Evolutionary conservation across 1,139 yeast species (phyloP).

Genomic region (Magnusiomyces starmeri): DNA sequence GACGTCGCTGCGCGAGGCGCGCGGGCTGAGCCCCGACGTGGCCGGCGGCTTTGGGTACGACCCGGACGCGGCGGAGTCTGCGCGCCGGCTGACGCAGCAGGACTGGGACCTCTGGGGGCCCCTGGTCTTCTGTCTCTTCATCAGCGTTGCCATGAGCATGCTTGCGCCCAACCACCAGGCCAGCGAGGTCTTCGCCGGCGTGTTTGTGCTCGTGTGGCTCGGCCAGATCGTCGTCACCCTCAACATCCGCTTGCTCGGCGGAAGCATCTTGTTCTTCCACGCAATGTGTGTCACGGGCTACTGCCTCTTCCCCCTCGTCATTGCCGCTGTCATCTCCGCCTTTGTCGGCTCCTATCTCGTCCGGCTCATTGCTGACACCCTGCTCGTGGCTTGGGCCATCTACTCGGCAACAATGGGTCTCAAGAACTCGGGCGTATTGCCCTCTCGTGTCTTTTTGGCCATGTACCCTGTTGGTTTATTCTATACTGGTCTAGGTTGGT

Average conservation of each 20-base stretch:
- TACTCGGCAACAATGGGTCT: slow-evolving; percentile 61
- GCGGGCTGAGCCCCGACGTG: slow-evolving; percentile 10
- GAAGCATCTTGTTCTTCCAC: slow-evolving; percentile 64
- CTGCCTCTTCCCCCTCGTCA: slow-evolving; percentile 67
- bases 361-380: slow-evolving; percentile 46
- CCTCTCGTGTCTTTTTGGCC: slow-evolving; percentile 64
- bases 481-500: slow-evolving; percentile 69
- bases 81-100: slow-evolving; percentile 6
- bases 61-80: slow-evolving; percentile 4
- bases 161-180: slow-evolving; percentile 37
- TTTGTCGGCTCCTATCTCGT: slow-evolving; percentile 49
- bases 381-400: slow-evolving; percentile 64
- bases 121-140: slow-evolving; percentile 57
- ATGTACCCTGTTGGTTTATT: slow-evolving; percentile 74
- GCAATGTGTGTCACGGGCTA: slow-evolving; percentile 79
- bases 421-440: slow-evolving; percentile 60
- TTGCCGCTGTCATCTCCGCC: slow-evolving; percentile 57
- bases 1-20: slow-evolving; percentile 12
- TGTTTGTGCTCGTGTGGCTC: slow-evolving; percentile 52
- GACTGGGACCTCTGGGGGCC: slow-evolving; percentile 60
- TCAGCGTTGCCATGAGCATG: slow-evolving; percentile 46
- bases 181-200: slow-evolving; percentile 54
- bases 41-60: slow-evolving; percentile 18
- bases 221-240: slow-evolving; percentile 48
- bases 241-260: slow-evolving; percentile 71